Evolutionary conservation across 306 rosid genomes (phyloP), one percentile per base, ranked within the genome.

Genomic region (Cyamopsis tetragonoloba): DNA sequence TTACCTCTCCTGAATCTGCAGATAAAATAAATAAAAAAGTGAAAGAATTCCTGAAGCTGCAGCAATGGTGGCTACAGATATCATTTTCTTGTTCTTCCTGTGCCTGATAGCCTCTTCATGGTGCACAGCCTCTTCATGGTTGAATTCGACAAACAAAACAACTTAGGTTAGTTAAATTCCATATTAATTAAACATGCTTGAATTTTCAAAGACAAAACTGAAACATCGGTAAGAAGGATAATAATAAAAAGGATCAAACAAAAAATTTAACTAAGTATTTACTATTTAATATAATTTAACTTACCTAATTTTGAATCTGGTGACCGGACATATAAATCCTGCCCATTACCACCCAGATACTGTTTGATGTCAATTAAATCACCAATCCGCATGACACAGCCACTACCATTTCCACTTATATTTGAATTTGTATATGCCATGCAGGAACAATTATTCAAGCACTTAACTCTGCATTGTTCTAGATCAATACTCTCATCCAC

Each of bases 341-440:
- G 67, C 0, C 71, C 76, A 13, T 42, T 26, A 1, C 2, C 6
- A 70, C 0, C 28, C 43, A 53, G 37, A 31, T 39, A 34, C 23
- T 0, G 7, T 49, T 35, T 68, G 15, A 77, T 50, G 17, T 77
- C 76, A 23, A 22, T 0, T 14, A 62, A 18, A 12, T 70, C 53
- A 12, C 46, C 46, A 53, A 62, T 69, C 81, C 81, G 70, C 51
- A 69, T 51, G 50, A 62, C 81, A 17, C 72, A 62, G 13, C 81
- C 81, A 60, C 67, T 69, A 0, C 81, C 62, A 0, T 2, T 0
- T 39, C 71, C 66, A 6, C 75, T 60, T 49, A 76, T 60, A 51
- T 76, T 15, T 18, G 65, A 67, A 41, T 76, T 76, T 14, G 61
- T 53, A 34, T 76, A 68, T 1, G 80, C 80, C 77, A 31, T 62